Evolutionary conservation across 306 rosid genomes (phyloP).

Genomic region (Pyrus pyrifolia): DNA sequence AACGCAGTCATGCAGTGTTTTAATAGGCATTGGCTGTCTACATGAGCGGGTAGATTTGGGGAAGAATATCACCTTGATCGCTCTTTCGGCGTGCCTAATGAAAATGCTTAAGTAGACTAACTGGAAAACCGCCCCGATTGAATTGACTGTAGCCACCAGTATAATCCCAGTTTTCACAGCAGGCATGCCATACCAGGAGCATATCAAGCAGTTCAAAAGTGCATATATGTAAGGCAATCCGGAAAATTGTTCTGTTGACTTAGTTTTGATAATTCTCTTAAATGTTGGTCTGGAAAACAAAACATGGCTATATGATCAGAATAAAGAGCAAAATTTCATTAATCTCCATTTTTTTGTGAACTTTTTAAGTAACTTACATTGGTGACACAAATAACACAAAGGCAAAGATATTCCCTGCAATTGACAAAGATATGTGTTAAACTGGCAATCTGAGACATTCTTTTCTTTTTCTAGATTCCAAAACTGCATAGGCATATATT

Average conservation of each 20-base stretch:
- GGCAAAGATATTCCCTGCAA: constrained; percentile 36
- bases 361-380: constrained; percentile 23
- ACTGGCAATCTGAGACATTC: background rate
- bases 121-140: constrained; percentile 32
- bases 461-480: background rate
- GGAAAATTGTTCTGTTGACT: constrained; percentile 38
- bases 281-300: constrained; percentile 31
- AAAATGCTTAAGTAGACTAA: constrained; percentile 25
- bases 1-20: background rate
- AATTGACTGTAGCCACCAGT: constrained; percentile 37
- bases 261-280: constrained; percentile 30
- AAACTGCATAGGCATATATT: too few species aligned
- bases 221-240: constrained; percentile 38
- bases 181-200: constrained; percentile 34
- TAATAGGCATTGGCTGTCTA: background rate
- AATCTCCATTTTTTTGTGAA: background rate
- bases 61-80: constrained; percentile 6
- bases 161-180: constrained; percentile 16
- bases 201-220: constrained; percentile 34
- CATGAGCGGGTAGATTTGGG: background rate
- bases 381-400: constrained; percentile 34
- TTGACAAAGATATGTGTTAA: constrained; percentile 4
- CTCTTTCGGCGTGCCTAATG: constrained; percentile 13
- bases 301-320: background rate
- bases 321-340: background rate